Base-by-base conservation (phyloP, 805 yeast genomes). In the Saccharomycopsis javanensis region DNA sequence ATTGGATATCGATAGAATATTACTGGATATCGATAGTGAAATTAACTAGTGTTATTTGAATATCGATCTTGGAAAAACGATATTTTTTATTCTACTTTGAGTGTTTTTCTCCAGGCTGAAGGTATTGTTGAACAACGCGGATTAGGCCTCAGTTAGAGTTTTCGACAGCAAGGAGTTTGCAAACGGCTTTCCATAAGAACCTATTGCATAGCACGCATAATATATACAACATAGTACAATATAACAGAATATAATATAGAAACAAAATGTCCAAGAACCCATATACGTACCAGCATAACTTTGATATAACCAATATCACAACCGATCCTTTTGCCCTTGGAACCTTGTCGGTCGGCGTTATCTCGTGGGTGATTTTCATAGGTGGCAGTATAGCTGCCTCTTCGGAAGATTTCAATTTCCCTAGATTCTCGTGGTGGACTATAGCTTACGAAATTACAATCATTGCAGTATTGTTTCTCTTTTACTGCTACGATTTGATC, bases 401-500 rank as follows among this genome's bases (percentile, higher is more conserved):
- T 18, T 18, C 48, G 5, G 51, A 55, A 3, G 42, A 38, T 5
- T 55, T 56, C 55, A 62, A 70, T 5, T 88, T 85, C 67, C 97
- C 97, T 1, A 80, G 81, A 62, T 86, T 92, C 70, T 81, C 94
- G 3, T 92, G 99, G 99, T 94, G 99, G 99, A 96, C 96, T 1
- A 69, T 94, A 5, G 91, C 86, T 1, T 94, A 81, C 67, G 83
- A 92, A 70, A 73, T 90, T 20, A 61, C 88, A 31, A 63, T 88
- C 46, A 76, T 86, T 20, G 63, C 81, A 4, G 68, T 75, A 20
- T 75, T 79, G 59, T 76, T 77, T 46, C 64, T 75, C 57, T 73
- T 81, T 61, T 88, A 79, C 70, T 77, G 82, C 68, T 72, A 71
- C 65, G 84, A 86, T 69, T 71, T 81, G 50, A 74, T 88, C 59